Base-by-base conservation (phyloP, 1,284 basidiomycete species). In the Apiotrichum gracile region DNA sequence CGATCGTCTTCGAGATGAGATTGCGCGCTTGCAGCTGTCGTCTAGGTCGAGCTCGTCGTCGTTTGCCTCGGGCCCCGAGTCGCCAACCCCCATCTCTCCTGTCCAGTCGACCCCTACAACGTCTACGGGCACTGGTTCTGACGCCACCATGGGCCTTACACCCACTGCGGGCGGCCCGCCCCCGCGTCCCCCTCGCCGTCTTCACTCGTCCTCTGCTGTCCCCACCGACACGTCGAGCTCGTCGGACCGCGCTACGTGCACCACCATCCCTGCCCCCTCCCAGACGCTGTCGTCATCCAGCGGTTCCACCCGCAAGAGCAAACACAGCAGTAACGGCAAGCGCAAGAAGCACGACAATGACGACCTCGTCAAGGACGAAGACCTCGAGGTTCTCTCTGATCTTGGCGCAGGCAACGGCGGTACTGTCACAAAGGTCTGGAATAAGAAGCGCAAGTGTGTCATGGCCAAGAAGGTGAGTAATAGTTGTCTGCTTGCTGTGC, bases 331-430 rank as follows among this genome's bases (percentile, higher is more conserved):
- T 31, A 58, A 61, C n/a, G 61, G 62, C 19, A 62, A 61, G 47
- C 52, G 52, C 14, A 63, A 63, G 50, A 54, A 77, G 50, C 65
- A 63, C 40, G 82, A 83, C 65, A n/a, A n/a, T n/a, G 86, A 85
- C 67, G 82, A 81, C 55, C 85, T 90, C 66, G 77, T 93, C 58
- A 82, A 83, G 61, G 85, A 85, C 62, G 86, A 87, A 67, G 90
- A 93, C 72, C 77, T 93, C 63, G 85, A 85, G 73, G 85, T 91
- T 57, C 73, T 97, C 29, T 80, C 82, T 26, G 94, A 98, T 73
- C 81, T 98, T 4, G 94, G 94, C 0, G 86, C 91, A 60, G 94
- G 94, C n/a, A 97, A 97, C 68, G 92, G 94, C 1, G 94, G 96
- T 38, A 97, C 92, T 48, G 96, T 98, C 51, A 89, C 88, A 72